Evolutionary conservation across 371 early-diverging fungal species (phyloP), one percentile per base, ranked within the genome.

Genomic region (Apophysomyces trapeziformis): DNA sequence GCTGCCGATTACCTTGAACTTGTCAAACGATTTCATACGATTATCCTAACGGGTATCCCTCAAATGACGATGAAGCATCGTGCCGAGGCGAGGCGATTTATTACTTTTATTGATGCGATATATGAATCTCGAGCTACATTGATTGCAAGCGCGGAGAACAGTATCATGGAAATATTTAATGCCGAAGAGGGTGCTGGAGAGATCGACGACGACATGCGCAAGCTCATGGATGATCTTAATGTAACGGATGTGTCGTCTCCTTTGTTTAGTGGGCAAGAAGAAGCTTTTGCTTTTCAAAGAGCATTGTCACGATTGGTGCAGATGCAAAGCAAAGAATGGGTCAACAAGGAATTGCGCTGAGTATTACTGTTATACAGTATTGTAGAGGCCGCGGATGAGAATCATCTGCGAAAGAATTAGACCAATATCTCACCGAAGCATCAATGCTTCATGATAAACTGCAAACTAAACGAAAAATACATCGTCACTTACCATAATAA

Each of bases 221-320:
- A 71, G n/a, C 70, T 76, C 71, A 71, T 77, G 65, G 81, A 82
- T 68, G 66, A 68, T n/a, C 64, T 70, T 39, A 72, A 80, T 43
- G 69, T 83, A 4, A 73, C 79, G 26, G 78, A 84, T 65, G 69
- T 83, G 59, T 79, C 84, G 44, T 88, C 87, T 21, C 85, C 91
- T 0, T 83, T 93, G 41, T 92, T 93, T 72, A 87, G 92, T 8
- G 96, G 94, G 12, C 92, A 94, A 56, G 98, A 98, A 74, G 98
- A 96, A 71, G 87, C 90, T 8, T 98, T 98, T 88, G 97, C 98
- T n/a, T 96, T 96, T 67, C 91, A 93, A 72, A 84, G 98, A 60
- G 95, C 96, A 2, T 75, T 96, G 44, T 93, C 94, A 39, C 85
- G 98, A 57, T 68, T 98, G 59, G 85, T 90, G 37, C 95, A 98